Evolutionary conservation across 345 rosid genomes (phyloP).

Genomic region (Streptanthus diversifolius): DNA sequence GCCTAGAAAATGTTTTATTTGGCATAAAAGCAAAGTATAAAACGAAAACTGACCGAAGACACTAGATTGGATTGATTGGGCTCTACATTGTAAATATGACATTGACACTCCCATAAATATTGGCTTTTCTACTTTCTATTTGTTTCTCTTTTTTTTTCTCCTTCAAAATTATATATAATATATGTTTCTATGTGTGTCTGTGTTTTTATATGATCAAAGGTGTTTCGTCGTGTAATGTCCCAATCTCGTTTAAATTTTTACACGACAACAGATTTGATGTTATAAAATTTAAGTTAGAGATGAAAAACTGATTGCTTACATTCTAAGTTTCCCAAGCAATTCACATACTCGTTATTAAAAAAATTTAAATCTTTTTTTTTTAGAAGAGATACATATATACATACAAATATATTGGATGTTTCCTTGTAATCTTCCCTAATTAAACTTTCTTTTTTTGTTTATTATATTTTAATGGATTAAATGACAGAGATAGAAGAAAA

Average conservation of each 20-base stretch:
- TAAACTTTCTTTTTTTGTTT: background rate
- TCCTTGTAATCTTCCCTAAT: background rate
- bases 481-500: background rate
- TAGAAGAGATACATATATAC: background rate
- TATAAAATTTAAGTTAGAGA: slow-evolving; percentile 16
- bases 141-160: background rate
- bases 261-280: slow-evolving; percentile 33
- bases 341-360: slow-evolving; percentile 1
- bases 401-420: background rate
- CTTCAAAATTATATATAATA: background rate
- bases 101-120: slow-evolving; percentile 37
- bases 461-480: background rate
- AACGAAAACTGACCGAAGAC: slow-evolving; percentile 23
- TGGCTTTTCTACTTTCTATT: slow-evolving; percentile 29
- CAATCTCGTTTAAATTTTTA: slow-evolving; percentile 28
- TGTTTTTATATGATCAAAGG: slow-evolving; percentile 9
- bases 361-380: background rate
- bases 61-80: slow-evolving; percentile 33
- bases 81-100: slow-evolving; percentile 33
- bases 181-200: background rate
- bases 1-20: background rate
- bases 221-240: slow-evolving; percentile 21
- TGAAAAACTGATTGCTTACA: slow-evolving; percentile 17
- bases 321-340: slow-evolving; percentile 24
- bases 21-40: slow-evolving; percentile 14